Percentiles rank a stretch among this genome's conserved stretches.
Evolutionary conservation across 768 basidiomycete genomes (phyloP).

Genomic region (Boletus tomentosulus): DNA sequence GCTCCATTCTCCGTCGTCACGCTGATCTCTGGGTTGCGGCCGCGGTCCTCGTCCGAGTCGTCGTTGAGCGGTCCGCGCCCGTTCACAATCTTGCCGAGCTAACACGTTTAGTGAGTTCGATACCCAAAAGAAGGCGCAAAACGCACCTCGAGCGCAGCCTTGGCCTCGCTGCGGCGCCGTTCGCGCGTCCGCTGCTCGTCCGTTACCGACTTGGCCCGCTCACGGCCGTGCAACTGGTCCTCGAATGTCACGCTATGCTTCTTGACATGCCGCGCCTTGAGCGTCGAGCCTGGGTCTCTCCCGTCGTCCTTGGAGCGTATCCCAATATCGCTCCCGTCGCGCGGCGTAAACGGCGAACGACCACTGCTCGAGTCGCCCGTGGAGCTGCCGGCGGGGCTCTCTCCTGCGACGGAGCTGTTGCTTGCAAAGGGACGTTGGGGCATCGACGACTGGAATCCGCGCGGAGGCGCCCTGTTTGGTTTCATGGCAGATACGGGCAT

Average conservation of each 20-base stretch:
- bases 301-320: conserved; percentile 18
- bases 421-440: conserved; percentile 56
- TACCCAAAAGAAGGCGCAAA: neutral
- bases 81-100: conserved; percentile 89
- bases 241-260: conserved; percentile 69
- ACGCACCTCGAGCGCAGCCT: conserved; percentile 78
- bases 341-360: conserved; percentile 68
- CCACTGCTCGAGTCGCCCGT: conserved; percentile 83
- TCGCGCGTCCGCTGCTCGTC: conserved; percentile 62
- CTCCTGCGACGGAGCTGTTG: conserved; percentile 36
- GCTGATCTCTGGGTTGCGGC: conserved; percentile 31
- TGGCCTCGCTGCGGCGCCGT: conserved; percentile 77
- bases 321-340: conserved; percentile 67
- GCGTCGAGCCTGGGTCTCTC: conserved; percentile 24
- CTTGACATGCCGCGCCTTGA: conserved; percentile 41
- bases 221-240: conserved; percentile 36
- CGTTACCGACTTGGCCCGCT: conserved; percentile 28
- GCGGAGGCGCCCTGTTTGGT: conserved; percentile 23
- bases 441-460: conserved; percentile 11
- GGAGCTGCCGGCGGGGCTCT: conserved; percentile 75
- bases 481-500: neutral
- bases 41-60: conserved; percentile 39
- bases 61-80: conserved; percentile 63
- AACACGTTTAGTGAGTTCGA: conserved; percentile 1
- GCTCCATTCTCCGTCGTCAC: conserved; percentile 34